phyloP scores from a whole-genome alignment of 1,284 basidiomycete species.

The Macrocystidia cucumis region DNA sequence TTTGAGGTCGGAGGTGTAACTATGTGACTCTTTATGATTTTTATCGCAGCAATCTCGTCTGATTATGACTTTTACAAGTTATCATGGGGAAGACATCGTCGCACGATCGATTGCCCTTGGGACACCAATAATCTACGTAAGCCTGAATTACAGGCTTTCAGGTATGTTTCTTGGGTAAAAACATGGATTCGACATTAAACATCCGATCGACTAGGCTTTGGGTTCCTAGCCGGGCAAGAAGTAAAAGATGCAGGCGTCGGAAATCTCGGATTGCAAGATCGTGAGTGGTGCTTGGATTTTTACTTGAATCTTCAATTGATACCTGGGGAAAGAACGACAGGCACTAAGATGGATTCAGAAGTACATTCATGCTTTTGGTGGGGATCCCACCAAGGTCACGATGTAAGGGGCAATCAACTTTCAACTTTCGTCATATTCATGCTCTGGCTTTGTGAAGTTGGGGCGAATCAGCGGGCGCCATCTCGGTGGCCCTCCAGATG shows the following conservation, averaged over 20 bases:
- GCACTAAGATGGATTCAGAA: constrained; percentile 61
- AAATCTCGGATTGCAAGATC: constrained; percentile 45
- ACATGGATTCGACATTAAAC: neutral
- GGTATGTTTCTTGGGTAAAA: constrained; percentile 3
- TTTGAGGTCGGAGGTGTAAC: constrained; percentile 32
- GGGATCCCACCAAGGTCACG: constrained; percentile 50
- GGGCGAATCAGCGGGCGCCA: constrained; percentile 52
- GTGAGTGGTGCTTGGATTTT: constrained; percentile 19
- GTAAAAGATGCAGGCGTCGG: constrained; percentile 36
- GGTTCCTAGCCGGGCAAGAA: constrained; percentile 37
- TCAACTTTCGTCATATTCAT: constrained; percentile 2
- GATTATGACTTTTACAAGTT: too few species aligned
- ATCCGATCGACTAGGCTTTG: constrained; percentile 25
- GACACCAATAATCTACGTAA: constrained; percentile 44
- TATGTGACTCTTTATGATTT: constrained; percentile 24
- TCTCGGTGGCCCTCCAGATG: constrained; percentile 45
- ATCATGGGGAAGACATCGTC: too few species aligned
- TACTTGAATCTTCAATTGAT: neutral
- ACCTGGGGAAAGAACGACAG: constrained; percentile 31
- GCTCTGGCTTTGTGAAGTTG: constrained; percentile 32
- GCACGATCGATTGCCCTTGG: constrained; percentile 35
- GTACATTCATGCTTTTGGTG: constrained; percentile 57
- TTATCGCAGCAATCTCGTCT: too few species aligned
- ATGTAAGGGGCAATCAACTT: constrained; percentile 28
- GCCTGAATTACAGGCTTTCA: constrained; percentile 43